Evolutionary conservation across 2,329 filamentous ascomycete species (phyloP).

Genomic region (Alternaria triticimaculans): DNA sequence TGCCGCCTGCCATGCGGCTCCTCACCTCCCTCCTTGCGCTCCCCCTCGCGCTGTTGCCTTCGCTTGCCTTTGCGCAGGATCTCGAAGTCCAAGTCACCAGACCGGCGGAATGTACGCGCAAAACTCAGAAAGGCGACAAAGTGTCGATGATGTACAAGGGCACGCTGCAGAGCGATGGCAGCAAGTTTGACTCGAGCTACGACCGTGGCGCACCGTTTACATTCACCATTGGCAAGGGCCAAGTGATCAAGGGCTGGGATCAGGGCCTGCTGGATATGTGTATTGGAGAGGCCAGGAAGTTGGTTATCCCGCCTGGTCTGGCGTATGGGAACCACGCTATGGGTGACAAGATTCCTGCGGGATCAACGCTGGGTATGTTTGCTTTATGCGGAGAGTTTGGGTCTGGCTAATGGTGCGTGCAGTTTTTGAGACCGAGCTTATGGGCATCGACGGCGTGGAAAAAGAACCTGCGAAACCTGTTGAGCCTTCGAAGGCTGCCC

Average conservation of each 20-base stretch:
- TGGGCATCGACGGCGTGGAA: slow-evolving; percentile 71
- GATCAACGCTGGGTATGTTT: slow-evolving; percentile 73
- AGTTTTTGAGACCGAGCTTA: slow-evolving; percentile 92
- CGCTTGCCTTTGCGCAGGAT: slow-evolving; percentile 29
- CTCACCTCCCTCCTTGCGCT: slow-evolving; percentile 30
- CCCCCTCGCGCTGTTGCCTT: slow-evolving; percentile 28
- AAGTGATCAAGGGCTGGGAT: slow-evolving; percentile 96
- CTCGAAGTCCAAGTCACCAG: slow-evolving; percentile 54
- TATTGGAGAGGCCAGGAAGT: slow-evolving; percentile 84
- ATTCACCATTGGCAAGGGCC: slow-evolving; percentile 79
- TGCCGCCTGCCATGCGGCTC: slow-evolving; percentile 41
- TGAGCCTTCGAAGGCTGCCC: background rate
- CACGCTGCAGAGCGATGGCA: slow-evolving; percentile 64
- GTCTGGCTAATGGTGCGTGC: slow-evolving; percentile 20
- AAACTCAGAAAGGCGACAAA: slow-evolving; percentile 54
- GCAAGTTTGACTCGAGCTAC: slow-evolving; percentile 85
- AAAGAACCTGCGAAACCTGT: slow-evolving; percentile 18
- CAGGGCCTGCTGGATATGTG: slow-evolving; percentile 92
- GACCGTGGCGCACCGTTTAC: slow-evolving; percentile 76
- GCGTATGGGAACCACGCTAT: slow-evolving; percentile 79
- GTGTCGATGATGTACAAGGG: slow-evolving; percentile 60
- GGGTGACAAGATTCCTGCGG: slow-evolving; percentile 75
- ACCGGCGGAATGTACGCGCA: slow-evolving; percentile 52
- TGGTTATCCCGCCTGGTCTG: slow-evolving; percentile 87
- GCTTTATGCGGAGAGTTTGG: background rate